Percentiles rank a stretch among this genome's conserved stretches.
These are phyloP conservation scores for Peniophora sp. DNA, from an alignment of 1,284 basidiomycete species.

Conservation along the genomic window DNA sequence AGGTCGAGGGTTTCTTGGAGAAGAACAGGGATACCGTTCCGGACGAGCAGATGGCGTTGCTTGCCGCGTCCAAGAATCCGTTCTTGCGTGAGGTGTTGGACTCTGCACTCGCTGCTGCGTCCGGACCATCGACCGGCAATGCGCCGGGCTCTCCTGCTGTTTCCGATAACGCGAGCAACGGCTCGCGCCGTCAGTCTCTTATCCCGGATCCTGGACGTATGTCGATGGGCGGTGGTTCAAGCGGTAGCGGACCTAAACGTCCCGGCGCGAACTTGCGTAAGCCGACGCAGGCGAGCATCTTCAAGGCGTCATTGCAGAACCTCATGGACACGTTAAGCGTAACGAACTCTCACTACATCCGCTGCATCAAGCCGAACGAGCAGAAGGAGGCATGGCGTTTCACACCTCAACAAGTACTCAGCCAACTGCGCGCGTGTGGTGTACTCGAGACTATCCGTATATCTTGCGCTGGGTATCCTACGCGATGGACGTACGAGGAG, in stretches of 20 bases:
- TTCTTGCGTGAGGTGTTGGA: conserved; percentile 96
- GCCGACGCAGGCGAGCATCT: conserved; percentile 96
- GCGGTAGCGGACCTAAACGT: conserved; percentile 41
- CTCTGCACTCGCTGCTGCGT: conserved; percentile 54
- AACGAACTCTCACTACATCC: conserved; percentile 98
- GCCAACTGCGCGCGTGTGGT: conserved; percentile 96
- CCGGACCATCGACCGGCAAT: conserved; percentile 45
- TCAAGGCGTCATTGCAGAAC: conserved; percentile 91
- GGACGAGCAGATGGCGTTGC: conserved; percentile 90
- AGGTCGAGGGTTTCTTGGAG: conserved; percentile 96
- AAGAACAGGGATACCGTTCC: conserved; percentile 99
- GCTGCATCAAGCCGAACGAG: conserved; percentile 99
- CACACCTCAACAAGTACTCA: conserved; percentile 90
- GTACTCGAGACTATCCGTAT: conserved; percentile 99
- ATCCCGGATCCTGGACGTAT: conserved; percentile 82
- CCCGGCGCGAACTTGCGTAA: conserved; percentile 73
- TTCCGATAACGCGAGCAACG: conserved; percentile 67
- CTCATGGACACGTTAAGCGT: conserved; percentile 97
- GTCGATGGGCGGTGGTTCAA: conserved; percentile 53
- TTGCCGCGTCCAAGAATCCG: conserved; percentile 80
- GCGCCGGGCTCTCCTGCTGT: conserved; percentile 62
- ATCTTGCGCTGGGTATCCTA: conserved; percentile 97
- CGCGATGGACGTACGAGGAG: conserved; percentile 98
- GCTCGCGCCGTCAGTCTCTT: conserved; percentile 70
- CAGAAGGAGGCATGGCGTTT: conserved; percentile 96